Conservation (phyloP, 768 basidiomycete genomes). For the Boletus sp. region DNA sequence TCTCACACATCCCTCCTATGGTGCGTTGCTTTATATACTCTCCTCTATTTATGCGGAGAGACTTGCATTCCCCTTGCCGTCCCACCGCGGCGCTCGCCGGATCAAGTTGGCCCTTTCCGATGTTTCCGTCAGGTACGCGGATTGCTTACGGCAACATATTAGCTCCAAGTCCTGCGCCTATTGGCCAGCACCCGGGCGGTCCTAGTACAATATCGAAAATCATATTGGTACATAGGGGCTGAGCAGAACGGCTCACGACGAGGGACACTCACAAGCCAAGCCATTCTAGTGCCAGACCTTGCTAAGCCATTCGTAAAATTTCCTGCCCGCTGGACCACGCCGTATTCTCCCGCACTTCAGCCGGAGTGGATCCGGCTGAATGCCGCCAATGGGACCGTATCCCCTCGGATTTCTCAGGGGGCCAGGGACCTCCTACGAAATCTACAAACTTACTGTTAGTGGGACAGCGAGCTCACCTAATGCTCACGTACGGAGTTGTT, state of each 20-base stretch:
- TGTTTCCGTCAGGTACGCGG: neutral
- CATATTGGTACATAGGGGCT: neutral
- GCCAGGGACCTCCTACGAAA: neutral
- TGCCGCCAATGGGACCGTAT: neutral
- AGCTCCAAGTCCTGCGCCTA: no score
- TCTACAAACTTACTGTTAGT: neutral
- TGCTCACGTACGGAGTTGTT: neutral
- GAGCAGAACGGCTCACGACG: no score
- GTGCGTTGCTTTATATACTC: neutral
- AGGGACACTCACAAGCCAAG: neutral
- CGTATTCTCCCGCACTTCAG: neutral
- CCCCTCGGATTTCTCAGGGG: slow-evolving; percentile 24
- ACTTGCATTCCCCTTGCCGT: neutral
- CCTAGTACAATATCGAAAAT: neutral
- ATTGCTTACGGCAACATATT: no score
- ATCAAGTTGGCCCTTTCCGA: neutral
- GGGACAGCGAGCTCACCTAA: neutral
- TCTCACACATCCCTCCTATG: neutral
- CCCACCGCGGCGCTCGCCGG: neutral
- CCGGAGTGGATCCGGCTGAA: neutral
- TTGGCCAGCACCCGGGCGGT: no score
- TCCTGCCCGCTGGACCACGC: neutral
- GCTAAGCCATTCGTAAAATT: neutral
- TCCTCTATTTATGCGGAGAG: neutral
- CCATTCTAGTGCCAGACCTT: neutral